Percentiles rank a stretch among this genome's conserved stretches.
phyloP scores from a whole-genome alignment of 257 asterid genomes.

The Ballota nigra region DNA sequence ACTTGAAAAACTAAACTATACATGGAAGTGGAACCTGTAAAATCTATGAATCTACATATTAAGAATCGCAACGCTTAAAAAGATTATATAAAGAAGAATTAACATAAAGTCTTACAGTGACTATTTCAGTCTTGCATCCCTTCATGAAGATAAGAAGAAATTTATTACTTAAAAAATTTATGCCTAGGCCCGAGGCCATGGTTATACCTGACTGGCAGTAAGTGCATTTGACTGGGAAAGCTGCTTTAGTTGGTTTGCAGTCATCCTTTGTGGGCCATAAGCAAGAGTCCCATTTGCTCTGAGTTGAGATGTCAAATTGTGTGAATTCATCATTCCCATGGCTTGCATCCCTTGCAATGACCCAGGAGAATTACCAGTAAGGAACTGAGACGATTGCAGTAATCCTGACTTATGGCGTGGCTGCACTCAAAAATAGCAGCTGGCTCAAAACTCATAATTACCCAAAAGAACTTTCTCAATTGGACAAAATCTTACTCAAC shows the following conservation, averaged over 20 bases:
- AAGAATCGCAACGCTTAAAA: not conserved
- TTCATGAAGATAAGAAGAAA: not conserved
- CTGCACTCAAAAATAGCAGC: constrained; percentile 47
- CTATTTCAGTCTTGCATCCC: constrained; percentile 4
- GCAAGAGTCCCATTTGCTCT: constrained; percentile 66
- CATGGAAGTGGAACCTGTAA: not conserved
- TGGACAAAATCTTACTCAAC: not conserved
- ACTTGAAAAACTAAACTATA: not conserved
- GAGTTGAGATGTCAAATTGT: constrained; percentile 66
- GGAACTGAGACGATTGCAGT: constrained; percentile 81
- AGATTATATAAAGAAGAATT: not conserved
- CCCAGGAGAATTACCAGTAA: constrained; percentile 72
- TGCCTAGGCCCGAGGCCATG: not conserved
- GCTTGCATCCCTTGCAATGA: constrained; percentile 75
- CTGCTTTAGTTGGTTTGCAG: constrained; percentile 60
- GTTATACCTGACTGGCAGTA: constrained; percentile 62
- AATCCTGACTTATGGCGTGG: constrained; percentile 82
- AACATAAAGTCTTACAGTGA: too few species aligned
- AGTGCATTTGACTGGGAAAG: constrained; percentile 73
- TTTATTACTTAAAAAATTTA: not conserved
- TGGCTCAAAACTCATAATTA: constrained; percentile 23
- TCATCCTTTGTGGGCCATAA: constrained; percentile 64
- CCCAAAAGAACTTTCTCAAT: constrained; percentile 8
- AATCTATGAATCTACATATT: not conserved
- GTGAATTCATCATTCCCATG: constrained; percentile 73